Evolutionary conservation across 441 rosid genomes (phyloP).

Genomic region (Breynia disticha): DNA sequence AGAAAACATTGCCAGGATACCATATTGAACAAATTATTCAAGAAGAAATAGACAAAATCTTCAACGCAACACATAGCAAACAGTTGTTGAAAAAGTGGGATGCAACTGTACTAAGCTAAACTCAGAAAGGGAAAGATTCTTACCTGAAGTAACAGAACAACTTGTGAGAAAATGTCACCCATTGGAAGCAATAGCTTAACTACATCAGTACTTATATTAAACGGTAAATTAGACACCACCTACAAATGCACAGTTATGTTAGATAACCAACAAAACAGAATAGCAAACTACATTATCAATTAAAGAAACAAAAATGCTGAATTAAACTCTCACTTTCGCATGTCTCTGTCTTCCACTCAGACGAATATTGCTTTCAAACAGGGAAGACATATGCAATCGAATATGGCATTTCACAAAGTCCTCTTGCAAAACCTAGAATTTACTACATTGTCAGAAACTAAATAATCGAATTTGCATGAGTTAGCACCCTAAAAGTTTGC

Average conservation of each 20-base stretch:
- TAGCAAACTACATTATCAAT: background rate
- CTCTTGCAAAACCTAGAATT: slow-evolving; percentile 61
- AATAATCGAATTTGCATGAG: background rate
- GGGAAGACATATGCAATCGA: slow-evolving; percentile 49
- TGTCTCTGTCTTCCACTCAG: slow-evolving; percentile 21
- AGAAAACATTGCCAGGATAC: background rate
- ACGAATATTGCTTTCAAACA: slow-evolving; percentile 29
- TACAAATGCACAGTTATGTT: slow-evolving; percentile 16
- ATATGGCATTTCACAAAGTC: slow-evolving; percentile 72
- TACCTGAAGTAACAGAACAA: slow-evolving; percentile 90
- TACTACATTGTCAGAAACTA: background rate
- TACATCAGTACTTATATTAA: slow-evolving; percentile 77
- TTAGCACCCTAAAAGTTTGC: background rate
- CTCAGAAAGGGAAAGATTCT: slow-evolving; percentile 1
- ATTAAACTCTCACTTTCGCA: slow-evolving; percentile 43
- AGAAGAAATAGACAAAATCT: too few relatives aligned
- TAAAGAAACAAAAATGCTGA: background rate
- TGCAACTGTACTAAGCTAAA: background rate
- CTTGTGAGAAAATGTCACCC: slow-evolving; percentile 87
- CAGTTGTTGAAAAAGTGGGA: background rate
- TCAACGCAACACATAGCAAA: background rate
- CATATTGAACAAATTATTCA: background rate
- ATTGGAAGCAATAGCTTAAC: slow-evolving; percentile 76
- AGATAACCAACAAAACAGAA: background rate
- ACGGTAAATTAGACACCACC: slow-evolving; percentile 86